Evolutionary conservation across 176 grass and related monocot genomes (phyloP).

Genomic region (Phyllostachys edulis): DNA sequence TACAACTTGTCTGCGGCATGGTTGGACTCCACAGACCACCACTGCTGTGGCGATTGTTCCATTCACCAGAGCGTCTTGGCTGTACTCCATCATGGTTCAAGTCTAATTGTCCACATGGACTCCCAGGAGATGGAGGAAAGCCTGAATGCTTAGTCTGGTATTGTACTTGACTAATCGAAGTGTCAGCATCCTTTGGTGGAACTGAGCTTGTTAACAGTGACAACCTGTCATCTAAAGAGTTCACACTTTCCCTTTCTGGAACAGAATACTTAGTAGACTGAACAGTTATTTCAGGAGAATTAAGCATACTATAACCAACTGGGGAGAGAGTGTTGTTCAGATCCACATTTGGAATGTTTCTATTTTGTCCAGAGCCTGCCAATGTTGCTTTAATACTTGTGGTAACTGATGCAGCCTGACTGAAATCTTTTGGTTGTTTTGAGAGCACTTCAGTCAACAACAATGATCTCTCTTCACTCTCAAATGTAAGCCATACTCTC

Average conservation of each 20-base stretch:
- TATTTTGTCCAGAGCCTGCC: slow-evolving; percentile 28
- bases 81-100: slow-evolving; percentile 42
- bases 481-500: slow-evolving; percentile 85
- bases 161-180: slow-evolving; percentile 32
- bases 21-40: slow-evolving; percentile 38
- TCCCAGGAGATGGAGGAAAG: slow-evolving; percentile 31
- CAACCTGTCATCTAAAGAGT: slow-evolving; percentile 45
- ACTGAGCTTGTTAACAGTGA: slow-evolving; percentile 38
- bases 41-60: slow-evolving; percentile 35
- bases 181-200: slow-evolving; percentile 39
- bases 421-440: slow-evolving; percentile 61
- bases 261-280: slow-evolving; percentile 33
- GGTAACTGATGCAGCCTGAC: slow-evolving; percentile 48
- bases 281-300: slow-evolving; percentile 35
- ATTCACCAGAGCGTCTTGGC: slow-evolving; percentile 44
- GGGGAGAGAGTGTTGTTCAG: slow-evolving; percentile 44
- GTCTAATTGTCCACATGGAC: slow-evolving; percentile 26
- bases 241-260: slow-evolving; percentile 28
- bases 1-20: slow-evolving; percentile 17
- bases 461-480: slow-evolving; percentile 85
- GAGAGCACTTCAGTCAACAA: slow-evolving; percentile 73
- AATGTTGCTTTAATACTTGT: slow-evolving; percentile 33
- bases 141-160: slow-evolving; percentile 27
- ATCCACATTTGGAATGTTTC: slow-evolving; percentile 30
- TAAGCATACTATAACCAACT: slow-evolving; percentile 40